These are phyloP conservation scores for Epichloe coenophiala DNA, from an alignment of 2,329 filamentous ascomycete genomes.

Conservation along the genomic window DNA sequence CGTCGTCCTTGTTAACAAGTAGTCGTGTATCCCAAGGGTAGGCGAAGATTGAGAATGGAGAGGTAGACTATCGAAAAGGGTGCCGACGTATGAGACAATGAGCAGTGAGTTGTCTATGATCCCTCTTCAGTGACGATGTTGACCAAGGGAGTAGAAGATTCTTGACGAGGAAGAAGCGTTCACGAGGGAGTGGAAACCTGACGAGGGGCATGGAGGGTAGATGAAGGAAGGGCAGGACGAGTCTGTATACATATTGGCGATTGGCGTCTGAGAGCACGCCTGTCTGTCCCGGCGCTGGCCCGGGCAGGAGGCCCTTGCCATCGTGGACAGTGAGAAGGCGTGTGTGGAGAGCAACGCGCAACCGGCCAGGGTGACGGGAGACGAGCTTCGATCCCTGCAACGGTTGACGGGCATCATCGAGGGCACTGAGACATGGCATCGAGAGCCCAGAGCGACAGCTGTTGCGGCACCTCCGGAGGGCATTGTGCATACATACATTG, in stretches of 20 bases:
- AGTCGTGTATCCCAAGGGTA: slow-evolving; percentile 1
- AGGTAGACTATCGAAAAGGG: slow-evolving; percentile 17
- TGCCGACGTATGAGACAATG: slow-evolving; percentile 20
- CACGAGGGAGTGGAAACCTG: slow-evolving; percentile 8
- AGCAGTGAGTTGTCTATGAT: slow-evolving; percentile 14
- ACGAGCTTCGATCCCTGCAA: slow-evolving; percentile 5
- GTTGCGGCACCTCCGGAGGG: slow-evolving; percentile 5
- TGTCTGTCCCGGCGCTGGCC: slow-evolving; percentile 9
- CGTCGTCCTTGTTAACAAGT: slow-evolving; percentile 5
- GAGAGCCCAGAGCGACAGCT: slow-evolving; percentile 3
- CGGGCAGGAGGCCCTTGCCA: slow-evolving; percentile 6
- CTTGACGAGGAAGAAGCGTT: slow-evolving; percentile 13
- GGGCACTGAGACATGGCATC: slow-evolving; percentile 4
- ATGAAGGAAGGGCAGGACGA: slow-evolving; percentile 19
- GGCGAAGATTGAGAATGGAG: slow-evolving; percentile 10
- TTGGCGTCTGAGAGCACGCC: slow-evolving; percentile 4
- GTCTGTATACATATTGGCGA: slow-evolving; percentile 2
- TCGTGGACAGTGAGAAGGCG: slow-evolving; percentile 9
- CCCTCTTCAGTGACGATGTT: slow-evolving; percentile 20
- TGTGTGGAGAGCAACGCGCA: slow-evolving; percentile 6
- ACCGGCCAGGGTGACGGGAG: slow-evolving; percentile 11
- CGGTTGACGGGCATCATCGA: slow-evolving; percentile 3
- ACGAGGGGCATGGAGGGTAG: slow-evolving; percentile 22
- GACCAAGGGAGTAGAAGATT: slow-evolving; percentile 17
- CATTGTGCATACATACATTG: background rate